Conservation (phyloP, 1,139 yeast species). For the Pneumocystis jirovecii region DNA sequence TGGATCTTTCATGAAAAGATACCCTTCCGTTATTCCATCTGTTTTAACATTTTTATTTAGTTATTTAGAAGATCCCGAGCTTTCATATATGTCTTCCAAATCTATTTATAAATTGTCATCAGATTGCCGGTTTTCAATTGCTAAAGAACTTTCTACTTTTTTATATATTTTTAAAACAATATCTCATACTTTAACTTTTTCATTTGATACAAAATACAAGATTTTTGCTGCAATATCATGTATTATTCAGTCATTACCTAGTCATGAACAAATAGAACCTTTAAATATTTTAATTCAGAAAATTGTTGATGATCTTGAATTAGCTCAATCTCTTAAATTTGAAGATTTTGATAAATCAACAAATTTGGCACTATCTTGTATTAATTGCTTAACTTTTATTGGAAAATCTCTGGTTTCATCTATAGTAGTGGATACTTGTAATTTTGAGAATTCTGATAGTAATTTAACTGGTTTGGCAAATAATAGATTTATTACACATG, state of each 20-base stretch:
- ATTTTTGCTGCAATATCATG: not conserved
- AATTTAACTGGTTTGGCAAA: not conserved
- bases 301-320: not conserved
- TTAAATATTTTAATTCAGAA: not conserved
- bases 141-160: not conserved
- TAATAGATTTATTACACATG: not conserved
- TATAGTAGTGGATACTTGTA: not conserved
- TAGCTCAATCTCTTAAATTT: not conserved
- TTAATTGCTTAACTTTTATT: not conserved
- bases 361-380: not conserved
- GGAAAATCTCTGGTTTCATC: not conserved
- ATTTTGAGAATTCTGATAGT: not conserved
- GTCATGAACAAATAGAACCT: not conserved
- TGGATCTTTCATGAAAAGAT: not conserved
- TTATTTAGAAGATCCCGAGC: not conserved
- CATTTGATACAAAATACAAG: not conserved
- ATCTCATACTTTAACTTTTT: not conserved
- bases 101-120: not conserved
- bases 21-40: not conserved
- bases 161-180: not conserved
- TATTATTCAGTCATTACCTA: not conserved
- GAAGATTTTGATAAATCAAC: not conserved
- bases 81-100: not conserved
- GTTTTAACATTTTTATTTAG: not conserved
- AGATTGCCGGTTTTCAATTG: not conserved